Conservation (phyloP, 805 yeast genomes). For the Wickerhamiella spandovensis region DNA sequence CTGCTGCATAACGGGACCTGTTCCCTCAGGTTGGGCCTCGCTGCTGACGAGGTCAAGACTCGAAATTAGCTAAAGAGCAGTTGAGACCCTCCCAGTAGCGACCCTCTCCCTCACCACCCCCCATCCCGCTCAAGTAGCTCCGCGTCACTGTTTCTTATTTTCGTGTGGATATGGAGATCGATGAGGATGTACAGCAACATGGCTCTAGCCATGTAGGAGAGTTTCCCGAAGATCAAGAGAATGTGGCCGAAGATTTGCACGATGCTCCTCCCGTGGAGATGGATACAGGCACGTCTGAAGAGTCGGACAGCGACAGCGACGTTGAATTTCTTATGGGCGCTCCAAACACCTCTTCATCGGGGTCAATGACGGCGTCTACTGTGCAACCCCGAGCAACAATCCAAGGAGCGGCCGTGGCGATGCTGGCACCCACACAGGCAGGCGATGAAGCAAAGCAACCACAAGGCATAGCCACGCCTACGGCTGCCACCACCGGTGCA, state of each 20-base stretch:
- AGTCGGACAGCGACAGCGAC: background rate
- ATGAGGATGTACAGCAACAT: background rate
- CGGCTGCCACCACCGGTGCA: slow-evolving; percentile 8
- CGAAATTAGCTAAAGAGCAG: background rate
- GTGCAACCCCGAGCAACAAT: background rate
- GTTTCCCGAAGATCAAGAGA: background rate
- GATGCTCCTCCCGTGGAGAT: background rate
- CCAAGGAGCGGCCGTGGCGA: slow-evolving; percentile 2
- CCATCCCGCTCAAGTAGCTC: background rate
- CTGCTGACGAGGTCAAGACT: background rate
- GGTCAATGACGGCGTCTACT: background rate
- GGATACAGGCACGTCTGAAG: background rate
- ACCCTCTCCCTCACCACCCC: background rate
- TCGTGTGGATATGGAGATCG: background rate
- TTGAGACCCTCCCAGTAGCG: background rate
- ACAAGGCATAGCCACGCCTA: slow-evolving; percentile 19
- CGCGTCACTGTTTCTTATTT: no score
- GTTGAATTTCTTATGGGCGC: slow-evolving; percentile 1
- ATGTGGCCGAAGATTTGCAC: background rate
- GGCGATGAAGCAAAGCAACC: background rate
- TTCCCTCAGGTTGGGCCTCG: no score
- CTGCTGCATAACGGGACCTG: no score
- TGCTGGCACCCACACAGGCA: slow-evolving; percentile 21
- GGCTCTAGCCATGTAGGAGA: background rate
- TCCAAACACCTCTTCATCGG: background rate